Evolutionary conservation across 352 stramenopile species (phyloP).

Genomic region (Phytophthora sp.): DNA sequence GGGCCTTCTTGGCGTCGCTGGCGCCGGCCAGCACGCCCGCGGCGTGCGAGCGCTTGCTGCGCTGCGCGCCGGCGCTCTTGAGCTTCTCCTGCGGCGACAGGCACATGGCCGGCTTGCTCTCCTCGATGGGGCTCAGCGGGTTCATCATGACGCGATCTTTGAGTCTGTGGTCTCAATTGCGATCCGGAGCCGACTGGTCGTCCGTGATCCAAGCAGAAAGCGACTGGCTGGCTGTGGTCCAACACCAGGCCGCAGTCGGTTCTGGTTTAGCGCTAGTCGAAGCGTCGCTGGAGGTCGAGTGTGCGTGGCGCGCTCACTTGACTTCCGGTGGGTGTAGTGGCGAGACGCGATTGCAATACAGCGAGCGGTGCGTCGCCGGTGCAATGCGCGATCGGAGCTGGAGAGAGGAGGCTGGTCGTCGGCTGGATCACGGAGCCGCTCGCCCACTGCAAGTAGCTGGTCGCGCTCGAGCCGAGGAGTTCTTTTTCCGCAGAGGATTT

Average conservation of each 20-base stretch:
- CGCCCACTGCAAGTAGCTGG: constrained; percentile 40
- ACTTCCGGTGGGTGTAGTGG: constrained; percentile 7
- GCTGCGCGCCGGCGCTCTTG: constrained; percentile 40
- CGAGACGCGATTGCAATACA: too few species aligned
- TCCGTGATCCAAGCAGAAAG: constrained; percentile 6
- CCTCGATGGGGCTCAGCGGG: constrained; percentile 39
- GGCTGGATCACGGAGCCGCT: constrained; percentile 24
- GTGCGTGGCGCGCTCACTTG: constrained; percentile 5
- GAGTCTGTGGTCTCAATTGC: not conserved
- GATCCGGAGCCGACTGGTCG: constrained; percentile 15
- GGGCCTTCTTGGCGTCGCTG: constrained; percentile 37
- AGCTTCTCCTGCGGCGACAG: constrained; percentile 77
- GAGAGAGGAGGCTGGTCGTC: constrained; percentile 1
- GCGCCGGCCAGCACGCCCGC: constrained; percentile 5
- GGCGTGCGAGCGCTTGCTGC: constrained; percentile 49
- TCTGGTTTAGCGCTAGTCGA: constrained; percentile 18
- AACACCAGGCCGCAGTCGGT: constrained; percentile 24
- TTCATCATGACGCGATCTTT: constrained; percentile 42
- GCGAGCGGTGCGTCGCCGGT: constrained; percentile 4
- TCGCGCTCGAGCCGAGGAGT: constrained; percentile 17
- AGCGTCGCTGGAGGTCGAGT: constrained; percentile 11
- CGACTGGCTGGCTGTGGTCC: constrained; percentile 13
- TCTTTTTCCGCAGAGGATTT: constrained; percentile 39
- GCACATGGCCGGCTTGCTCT: constrained; percentile 62
- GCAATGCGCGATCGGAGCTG: constrained; percentile 10